Percentiles rank a stretch among this genome's conserved stretches.
Conservation (phyloP, 2,329 filamentous ascomycete species). For the Alternaria atra region DNA sequence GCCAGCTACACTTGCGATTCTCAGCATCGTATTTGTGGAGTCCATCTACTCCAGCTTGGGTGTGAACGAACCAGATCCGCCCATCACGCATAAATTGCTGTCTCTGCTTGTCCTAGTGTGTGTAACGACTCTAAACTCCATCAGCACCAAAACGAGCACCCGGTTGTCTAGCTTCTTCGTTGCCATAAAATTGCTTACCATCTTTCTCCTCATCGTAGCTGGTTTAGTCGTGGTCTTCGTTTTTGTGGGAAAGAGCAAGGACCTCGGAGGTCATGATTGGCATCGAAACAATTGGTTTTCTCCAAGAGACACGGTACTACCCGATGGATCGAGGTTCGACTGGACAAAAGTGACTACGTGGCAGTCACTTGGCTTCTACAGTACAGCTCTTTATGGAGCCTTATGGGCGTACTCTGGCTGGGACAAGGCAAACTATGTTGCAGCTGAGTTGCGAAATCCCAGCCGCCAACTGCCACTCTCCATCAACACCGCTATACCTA, state of each 20-base stretch:
- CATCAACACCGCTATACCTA: constrained; percentile 70
- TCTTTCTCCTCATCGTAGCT: constrained; percentile 46
- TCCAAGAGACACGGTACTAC: constrained; percentile 36
- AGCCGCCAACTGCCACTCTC: constrained; percentile 63
- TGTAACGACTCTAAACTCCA: constrained; percentile 54
- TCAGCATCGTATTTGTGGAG: constrained; percentile 69
- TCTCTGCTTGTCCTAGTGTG: constrained; percentile 50
- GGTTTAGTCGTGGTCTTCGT: constrained; percentile 47
- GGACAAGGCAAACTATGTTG: constrained; percentile 53
- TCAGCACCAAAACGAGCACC: constrained; percentile 56
- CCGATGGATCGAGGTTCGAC: constrained; percentile 44
- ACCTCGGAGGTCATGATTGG: constrained; percentile 48
- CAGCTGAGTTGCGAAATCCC: constrained; percentile 47
- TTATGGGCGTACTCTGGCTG: constrained; percentile 50
- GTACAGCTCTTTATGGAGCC: constrained; percentile 61
- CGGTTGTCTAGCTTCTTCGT: constrained; percentile 51
- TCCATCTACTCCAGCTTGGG: constrained; percentile 60
- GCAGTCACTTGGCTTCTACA: constrained; percentile 69
- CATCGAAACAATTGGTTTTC: constrained; percentile 46
- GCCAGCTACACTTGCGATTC: constrained; percentile 70
- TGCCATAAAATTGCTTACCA: constrained; percentile 48
- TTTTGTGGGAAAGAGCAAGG: constrained; percentile 36
- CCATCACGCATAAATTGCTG: constrained; percentile 52
- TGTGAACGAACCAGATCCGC: constrained; percentile 64
- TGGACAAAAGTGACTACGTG: constrained; percentile 58